Base-by-base conservation (phyloP, 345 rosid species). In the Gossypioides kirkii region DNA sequence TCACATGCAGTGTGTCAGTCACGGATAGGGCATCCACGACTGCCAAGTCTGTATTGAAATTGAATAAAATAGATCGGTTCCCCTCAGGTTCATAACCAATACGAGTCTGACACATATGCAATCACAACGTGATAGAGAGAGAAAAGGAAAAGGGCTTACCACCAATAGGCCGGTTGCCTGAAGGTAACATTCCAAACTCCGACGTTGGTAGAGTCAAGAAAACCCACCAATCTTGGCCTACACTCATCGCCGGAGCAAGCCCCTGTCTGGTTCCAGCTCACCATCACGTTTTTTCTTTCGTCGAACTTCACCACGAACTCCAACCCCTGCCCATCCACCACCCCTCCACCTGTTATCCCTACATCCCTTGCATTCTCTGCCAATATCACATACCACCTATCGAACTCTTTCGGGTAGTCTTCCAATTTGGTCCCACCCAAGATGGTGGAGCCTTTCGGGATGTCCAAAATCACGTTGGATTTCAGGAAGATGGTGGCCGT, bases 291-390 rank as follows among this genome's bases (percentile, higher is more conserved):
- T 86, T 95, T 91, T 81, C 82, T 83, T 80, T 83, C 82, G 9
- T 84, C 77, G 54, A 88, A 86, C 70, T 82, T 84, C 83, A 71
- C 78, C 77, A 95, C 98, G 61, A 92, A 95, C 76, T 74, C 79
- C 76, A 83, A 73, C 62, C 93, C 96, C 70, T 95, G 97, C 7
- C 99, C 99, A 56, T 95, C 97, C 56, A 89, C 84, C 23, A 69
- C 86, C 32, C 99, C 96, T 10, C 98, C 96, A 14, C 99, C 98
- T 0, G 92, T 89, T 20, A 92, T 90, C 76, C 97, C 98, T 5
- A 92, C 97, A 61, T 94, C 88, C 16, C 69, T 84, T 13, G 87
- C 93, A 63, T 84, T 86, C 81, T 92, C 92, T 47, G 93, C 97
- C 81, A 86, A 55, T 69, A 92, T 85, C 79, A 92, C 97, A 76